Conservation (phyloP, 345 rosid genomes). For the Cardamine chenopodiifolia region DNA sequence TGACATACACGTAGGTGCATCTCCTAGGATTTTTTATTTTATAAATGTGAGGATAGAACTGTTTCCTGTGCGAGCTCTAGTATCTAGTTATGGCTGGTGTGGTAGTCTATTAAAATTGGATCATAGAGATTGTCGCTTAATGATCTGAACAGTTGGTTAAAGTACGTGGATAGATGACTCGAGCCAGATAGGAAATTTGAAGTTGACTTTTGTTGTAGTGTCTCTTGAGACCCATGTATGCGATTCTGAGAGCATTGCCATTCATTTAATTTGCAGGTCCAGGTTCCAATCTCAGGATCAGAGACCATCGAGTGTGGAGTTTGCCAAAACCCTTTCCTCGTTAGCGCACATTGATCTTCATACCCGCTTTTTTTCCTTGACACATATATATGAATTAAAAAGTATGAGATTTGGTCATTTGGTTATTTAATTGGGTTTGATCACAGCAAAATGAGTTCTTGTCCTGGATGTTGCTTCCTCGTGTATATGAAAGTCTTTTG, state of each 20-base stretch:
- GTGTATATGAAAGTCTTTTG: slow-evolving; percentile 40
- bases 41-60: background rate
- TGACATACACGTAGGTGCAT: background rate
- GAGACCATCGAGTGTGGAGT: slow-evolving; percentile 99
- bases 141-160: background rate
- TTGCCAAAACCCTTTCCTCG: slow-evolving; percentile 95
- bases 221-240: background rate
- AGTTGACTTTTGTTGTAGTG: background rate
- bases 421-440: slow-evolving; percentile 31
- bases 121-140: slow-evolving; percentile 17
- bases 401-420: slow-evolving; percentile 24
- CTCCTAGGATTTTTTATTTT: background rate
- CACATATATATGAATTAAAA: slow-evolving; percentile 16
- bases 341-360: slow-evolving; percentile 70
- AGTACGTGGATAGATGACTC: background rate
- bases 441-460: slow-evolving; percentile 26
- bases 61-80: background rate
- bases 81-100: background rate
- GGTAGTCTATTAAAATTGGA: background rate
- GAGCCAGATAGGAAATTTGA: slow-evolving; percentile 5
- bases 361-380: slow-evolving; percentile 21
- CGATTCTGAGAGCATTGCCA: slow-evolving; percentile 1
- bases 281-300: slow-evolving; percentile 97
- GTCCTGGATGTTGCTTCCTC: slow-evolving; percentile 16
- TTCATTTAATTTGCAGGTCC: slow-evolving; percentile 63